Conservation (phyloP, 768 basidiomycete species). For the Russula dissimulans region DNA sequence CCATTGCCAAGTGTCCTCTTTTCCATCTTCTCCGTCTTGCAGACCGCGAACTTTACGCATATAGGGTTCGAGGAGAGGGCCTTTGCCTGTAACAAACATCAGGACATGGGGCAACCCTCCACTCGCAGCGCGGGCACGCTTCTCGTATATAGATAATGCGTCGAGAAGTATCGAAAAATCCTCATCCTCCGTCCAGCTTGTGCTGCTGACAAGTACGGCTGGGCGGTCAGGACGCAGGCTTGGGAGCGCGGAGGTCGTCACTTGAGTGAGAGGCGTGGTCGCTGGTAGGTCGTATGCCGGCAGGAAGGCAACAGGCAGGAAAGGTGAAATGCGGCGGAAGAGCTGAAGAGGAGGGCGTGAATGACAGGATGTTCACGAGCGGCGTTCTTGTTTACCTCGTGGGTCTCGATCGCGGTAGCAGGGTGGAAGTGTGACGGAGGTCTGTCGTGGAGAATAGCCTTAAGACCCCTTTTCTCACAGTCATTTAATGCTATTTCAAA, state of each 20-base stretch:
- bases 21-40: constrained; percentile 33
- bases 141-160: constrained; percentile 65
- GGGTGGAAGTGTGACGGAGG: constrained; percentile 80
- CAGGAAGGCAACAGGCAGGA: constrained; percentile 48
- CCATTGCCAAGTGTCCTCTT: constrained; percentile 47
- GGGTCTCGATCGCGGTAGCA: constrained; percentile 58
- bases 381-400: constrained; percentile 54
- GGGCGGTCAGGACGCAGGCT: constrained; percentile 62
- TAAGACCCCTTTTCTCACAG: constrained; percentile 50
- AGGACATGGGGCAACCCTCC: constrained; percentile 61
- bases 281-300: constrained; percentile 26
- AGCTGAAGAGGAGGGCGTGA: constrained; percentile 27
- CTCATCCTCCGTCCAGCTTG: constrained; percentile 97
- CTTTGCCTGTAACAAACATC: constrained; percentile 86
- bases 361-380: constrained; percentile 8
- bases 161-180: constrained; percentile 80
- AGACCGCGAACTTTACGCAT: constrained; percentile 56
- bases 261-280: constrained; percentile 20
- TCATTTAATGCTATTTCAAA: neutral
- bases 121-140: constrained; percentile 31
- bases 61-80: constrained; percentile 63
- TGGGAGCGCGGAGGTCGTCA: constrained; percentile 42
- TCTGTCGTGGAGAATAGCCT: constrained; percentile 77
- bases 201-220: constrained; percentile 82
- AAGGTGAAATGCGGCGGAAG: constrained; percentile 42